Percentiles rank a stretch among this genome's conserved stretches.
Evolutionary conservation across 2,329 filamentous ascomycete species (phyloP).

Genomic region (Microsporum canis): DNA sequence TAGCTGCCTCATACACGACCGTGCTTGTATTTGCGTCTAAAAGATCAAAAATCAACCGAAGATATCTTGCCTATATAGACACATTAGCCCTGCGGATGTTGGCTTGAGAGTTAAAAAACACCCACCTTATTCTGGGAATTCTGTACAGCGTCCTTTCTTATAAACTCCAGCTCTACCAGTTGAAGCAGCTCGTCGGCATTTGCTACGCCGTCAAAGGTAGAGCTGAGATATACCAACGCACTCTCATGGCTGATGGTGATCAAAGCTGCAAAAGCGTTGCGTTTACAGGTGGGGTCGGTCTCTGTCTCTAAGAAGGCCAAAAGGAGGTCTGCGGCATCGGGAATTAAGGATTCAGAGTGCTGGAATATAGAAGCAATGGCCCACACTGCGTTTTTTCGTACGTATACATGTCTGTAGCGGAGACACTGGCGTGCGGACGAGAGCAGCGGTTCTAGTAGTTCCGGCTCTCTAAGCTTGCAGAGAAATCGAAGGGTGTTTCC

Average conservation of each 20-base stretch:
- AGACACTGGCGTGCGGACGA: constrained; percentile 86
- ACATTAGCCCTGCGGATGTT: constrained; percentile 13
- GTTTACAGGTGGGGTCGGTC: constrained; percentile 90
- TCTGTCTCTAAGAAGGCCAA: constrained; percentile 80
- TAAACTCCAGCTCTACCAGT: constrained; percentile 90
- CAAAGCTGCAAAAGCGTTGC: constrained; percentile 90
- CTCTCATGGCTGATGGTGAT: constrained; percentile 87
- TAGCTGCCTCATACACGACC: constrained; percentile 94
- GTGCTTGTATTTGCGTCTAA: constrained; percentile 87
- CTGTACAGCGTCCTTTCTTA: constrained; percentile 90
- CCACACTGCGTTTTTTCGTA: constrained; percentile 95
- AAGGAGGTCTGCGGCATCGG: constrained; percentile 87
- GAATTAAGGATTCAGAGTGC: constrained; percentile 83
- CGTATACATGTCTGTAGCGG: constrained; percentile 92
- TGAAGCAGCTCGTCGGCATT: constrained; percentile 92
- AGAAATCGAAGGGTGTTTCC: constrained; percentile 97
- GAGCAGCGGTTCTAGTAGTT: constrained; percentile 90
- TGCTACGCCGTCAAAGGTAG: constrained; percentile 82
- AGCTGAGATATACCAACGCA: constrained; percentile 74
- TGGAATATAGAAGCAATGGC: constrained; percentile 85
- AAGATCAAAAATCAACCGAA: constrained; percentile 91
- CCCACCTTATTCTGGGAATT: constrained; percentile 84
- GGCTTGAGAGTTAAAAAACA: background rate
- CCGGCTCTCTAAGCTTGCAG: constrained; percentile 87
- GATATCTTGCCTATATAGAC: constrained; percentile 59